phyloP scores from a whole-genome alignment of 129 eudicot genomes.

The Rutidosis leptorrhynchoides region DNA sequence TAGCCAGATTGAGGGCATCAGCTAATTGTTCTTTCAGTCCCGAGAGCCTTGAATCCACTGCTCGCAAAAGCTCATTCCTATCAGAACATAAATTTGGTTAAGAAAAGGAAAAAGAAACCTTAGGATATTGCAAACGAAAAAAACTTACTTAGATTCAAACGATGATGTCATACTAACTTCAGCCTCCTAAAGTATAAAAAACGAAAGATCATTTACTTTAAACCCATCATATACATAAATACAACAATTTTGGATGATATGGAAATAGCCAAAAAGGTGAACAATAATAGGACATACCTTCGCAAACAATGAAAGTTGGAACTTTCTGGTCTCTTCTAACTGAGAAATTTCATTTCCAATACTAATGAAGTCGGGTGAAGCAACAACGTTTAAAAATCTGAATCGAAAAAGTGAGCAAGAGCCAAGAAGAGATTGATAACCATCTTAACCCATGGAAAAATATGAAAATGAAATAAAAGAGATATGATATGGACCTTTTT shows the following conservation, averaged over 20 bases:
- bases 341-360: conserved; percentile 70
- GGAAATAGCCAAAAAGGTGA: conserved; percentile 16
- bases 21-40: conserved; percentile 61
- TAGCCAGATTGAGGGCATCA: conserved; percentile 57
- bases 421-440: conserved; percentile 9
- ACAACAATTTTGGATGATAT: not conserved
- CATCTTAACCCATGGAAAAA: conserved; percentile 4
- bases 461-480: conserved; percentile 18
- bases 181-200: conserved; percentile 50
- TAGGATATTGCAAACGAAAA: conserved; percentile 14
- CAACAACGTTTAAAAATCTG: conserved; percentile 67
- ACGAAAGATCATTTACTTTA: not conserved
- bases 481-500: conserved; percentile 53
- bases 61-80: conserved; percentile 87
- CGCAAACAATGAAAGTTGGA: conserved; percentile 71
- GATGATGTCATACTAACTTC: conserved; percentile 52
- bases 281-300: conserved; percentile 22
- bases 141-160: conserved; percentile 80
- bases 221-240: conserved; percentile 12
- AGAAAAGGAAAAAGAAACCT: conserved; percentile 17
- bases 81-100: conserved; percentile 27
- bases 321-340: conserved; percentile 73
- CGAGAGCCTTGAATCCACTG: conserved; percentile 75
- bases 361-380: conserved; percentile 46
- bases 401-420: conserved; percentile 16